Evolutionary conservation across 164 flowering plant species (phyloP).

Genomic region (Umbilicus rupestris): DNA sequence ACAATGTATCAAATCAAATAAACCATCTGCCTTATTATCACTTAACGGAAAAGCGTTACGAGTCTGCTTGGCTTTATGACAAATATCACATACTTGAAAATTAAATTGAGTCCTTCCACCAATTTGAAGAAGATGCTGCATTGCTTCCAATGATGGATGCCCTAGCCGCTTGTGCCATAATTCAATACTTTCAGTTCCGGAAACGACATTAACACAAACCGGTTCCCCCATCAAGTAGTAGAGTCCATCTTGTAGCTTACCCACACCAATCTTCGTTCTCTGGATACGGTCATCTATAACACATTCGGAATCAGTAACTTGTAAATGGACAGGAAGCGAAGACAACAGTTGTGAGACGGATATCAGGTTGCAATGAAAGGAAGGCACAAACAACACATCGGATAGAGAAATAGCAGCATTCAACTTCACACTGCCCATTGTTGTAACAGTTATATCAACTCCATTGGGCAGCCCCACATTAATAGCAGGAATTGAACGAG

Average conservation of each 20-base stretch:
- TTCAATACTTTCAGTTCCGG: not conserved
- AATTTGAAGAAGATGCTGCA: not conserved
- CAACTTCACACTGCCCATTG: not conserved
- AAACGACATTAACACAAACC: not conserved
- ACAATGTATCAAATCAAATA: no score
- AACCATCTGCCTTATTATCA: no score
- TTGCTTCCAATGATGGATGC: conserved; percentile 1
- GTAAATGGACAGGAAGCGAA: not conserved
- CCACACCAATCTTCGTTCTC: conserved; percentile 9
- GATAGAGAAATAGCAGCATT: not conserved
- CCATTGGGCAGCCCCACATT: not conserved
- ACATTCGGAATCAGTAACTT: conserved; percentile 5
- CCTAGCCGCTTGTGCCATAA: conserved; percentile 7
- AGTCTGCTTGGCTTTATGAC: conserved; percentile 5
- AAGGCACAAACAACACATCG: conserved; percentile 5
- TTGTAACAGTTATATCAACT: not conserved
- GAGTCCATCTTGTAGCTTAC: conserved; percentile 3
- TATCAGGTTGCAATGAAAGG: not conserved
- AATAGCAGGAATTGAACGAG: not conserved
- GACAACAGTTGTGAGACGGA: conserved; percentile 7
- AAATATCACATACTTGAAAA: conserved; percentile 6
- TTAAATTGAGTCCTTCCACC: not conserved
- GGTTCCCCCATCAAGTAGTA: not conserved
- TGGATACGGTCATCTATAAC: not conserved
- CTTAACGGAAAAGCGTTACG: no score